These are phyloP conservation scores for Harrya chromipes DNA, from an alignment of 768 basidiomycete species.

Conservation along the genomic window DNA sequence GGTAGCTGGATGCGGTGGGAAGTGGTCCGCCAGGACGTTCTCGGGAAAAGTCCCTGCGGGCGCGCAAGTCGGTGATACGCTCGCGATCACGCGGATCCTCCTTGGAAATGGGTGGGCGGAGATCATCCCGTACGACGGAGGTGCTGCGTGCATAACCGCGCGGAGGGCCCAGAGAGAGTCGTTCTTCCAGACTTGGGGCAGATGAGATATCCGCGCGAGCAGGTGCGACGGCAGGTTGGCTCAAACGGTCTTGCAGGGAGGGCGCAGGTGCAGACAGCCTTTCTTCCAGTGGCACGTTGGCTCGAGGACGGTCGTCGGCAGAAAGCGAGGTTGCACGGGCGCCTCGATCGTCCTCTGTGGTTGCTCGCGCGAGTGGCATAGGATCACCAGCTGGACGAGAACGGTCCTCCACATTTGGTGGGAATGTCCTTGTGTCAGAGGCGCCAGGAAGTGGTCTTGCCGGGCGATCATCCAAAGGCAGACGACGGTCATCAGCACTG, in stretches of 20 bases:
- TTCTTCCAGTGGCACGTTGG: conserved; percentile 36
- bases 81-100: conserved; percentile 30
- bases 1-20: conserved; percentile 27
- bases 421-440: conserved; percentile 14
- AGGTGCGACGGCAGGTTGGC: conserved; percentile 26
- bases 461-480: conserved; percentile 32
- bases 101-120: conserved; percentile 30
- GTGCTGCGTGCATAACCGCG: conserved; percentile 20
- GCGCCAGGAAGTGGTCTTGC: conserved; percentile 25
- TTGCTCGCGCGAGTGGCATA: conserved; percentile 11
- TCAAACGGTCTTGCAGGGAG: conserved; percentile 38
- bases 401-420: conserved; percentile 21
- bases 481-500: conserved; percentile 22
- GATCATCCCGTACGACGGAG: conserved; percentile 35
- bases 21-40: conserved; percentile 26
- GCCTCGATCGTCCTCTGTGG: conserved; percentile 29
- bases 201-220: conserved; percentile 23
- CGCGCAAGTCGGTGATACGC: conserved; percentile 23
- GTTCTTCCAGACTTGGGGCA: conserved; percentile 40
- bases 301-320: conserved; percentile 28
- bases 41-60: conserved; percentile 35
- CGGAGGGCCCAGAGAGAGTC: conserved; percentile 34
- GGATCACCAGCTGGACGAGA: conserved; percentile 17
- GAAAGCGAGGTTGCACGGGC: conserved; percentile 14
- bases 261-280: conserved; percentile 33